These are phyloP conservation scores for Pseudovirgaria hyperparasitica DNA, from an alignment of 2,329 filamentous ascomycete genomes.

Conservation along the genomic window DNA sequence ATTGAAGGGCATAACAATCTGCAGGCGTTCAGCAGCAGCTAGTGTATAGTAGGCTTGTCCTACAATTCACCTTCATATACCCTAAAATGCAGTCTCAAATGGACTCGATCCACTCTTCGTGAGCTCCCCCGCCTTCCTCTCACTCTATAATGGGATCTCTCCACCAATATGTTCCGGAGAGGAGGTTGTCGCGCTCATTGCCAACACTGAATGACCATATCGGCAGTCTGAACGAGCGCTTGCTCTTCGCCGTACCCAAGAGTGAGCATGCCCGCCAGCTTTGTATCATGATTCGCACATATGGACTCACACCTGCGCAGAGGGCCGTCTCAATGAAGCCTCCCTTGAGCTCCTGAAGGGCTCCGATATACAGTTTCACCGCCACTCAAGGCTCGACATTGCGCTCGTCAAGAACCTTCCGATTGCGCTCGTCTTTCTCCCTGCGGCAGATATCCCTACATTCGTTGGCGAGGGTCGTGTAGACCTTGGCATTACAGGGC, in stretches of 20 bases:
- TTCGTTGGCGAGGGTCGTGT: constrained; percentile 93
- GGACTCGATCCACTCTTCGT: too few relatives aligned
- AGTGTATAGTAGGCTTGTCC: too few relatives aligned
- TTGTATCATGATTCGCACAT: constrained; percentile 1
- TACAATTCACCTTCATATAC: too few relatives aligned
- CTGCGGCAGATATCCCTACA: constrained; percentile 91
- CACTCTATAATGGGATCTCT: too few relatives aligned
- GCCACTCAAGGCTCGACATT: constrained; percentile 91
- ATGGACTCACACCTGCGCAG: constrained; percentile 32
- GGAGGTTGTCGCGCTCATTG: constrained; percentile 11
- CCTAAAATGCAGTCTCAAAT: too few relatives aligned
- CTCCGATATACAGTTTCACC: constrained; percentile 90
- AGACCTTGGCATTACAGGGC: constrained; percentile 87
- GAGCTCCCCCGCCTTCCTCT: too few relatives aligned
- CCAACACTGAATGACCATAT: constrained; percentile 27
- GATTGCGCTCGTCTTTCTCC: constrained; percentile 92
- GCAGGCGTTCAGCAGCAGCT: too few relatives aligned
- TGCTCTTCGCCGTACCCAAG: constrained; percentile 96
- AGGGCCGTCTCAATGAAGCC: constrained; percentile 84
- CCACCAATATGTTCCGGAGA: too few relatives aligned
- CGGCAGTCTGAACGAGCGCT: constrained; percentile 74
- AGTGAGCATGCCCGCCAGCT: constrained; percentile 47
- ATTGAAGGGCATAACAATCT: too few relatives aligned
- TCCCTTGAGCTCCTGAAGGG: constrained; percentile 84
- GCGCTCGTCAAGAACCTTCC: constrained; percentile 94